Base-by-base conservation (phyloP, 345 rosid genomes). In the Schrenkiella parvula region DNA sequence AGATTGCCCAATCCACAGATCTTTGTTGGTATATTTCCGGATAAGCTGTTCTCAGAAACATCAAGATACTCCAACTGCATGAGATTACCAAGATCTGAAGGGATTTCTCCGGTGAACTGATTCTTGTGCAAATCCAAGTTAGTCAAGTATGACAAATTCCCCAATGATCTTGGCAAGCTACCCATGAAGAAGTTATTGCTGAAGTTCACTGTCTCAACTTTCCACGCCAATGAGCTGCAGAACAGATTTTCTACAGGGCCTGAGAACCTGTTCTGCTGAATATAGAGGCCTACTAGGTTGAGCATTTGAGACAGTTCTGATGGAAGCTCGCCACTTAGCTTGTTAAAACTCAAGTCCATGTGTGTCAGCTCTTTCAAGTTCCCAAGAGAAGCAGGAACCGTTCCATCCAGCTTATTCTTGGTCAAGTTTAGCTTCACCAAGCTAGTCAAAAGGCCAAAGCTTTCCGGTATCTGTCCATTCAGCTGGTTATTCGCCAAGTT, bases 361-460 rank as follows among this genome's bases (percentile, higher is more conserved):
- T 84, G 95, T 38, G 84, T 86, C 23, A 91, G 82, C 84, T 81
- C 93, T 54, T 78, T 82, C 82, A 95, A 80, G 70, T 86, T 76
- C 43, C 98, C 90, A 70, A 95, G 82, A 68, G 86, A 78, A 35
- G 71, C 50, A 8, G 99, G 98, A 68, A 91, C 21, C 0, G 80
- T 57, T 31, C 96, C 96, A 26, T 77, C 38, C 18, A 95, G 71
- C 73, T 80, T 80, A 21, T 91, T 95, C 8, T 75, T 76, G 0
- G 93, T 87, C 80, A 95, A 66, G 64, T 91, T 92, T 63, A 95
- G 80, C 85, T 89, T 89, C 52, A 92, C 97, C 80, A 95, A 82
- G 31, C 86, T 80, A 32, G 77, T 66, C 79, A 91, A 73, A 34
- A 37, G 51, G 6, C 97, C 90, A 51, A 95, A 85, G 60, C 84